Percentiles rank a stretch among this genome's conserved stretches.
These are phyloP conservation scores for Globisporangium nagaii DNA, from an alignment of 352 stramenopile species.

Conservation along the genomic window DNA sequence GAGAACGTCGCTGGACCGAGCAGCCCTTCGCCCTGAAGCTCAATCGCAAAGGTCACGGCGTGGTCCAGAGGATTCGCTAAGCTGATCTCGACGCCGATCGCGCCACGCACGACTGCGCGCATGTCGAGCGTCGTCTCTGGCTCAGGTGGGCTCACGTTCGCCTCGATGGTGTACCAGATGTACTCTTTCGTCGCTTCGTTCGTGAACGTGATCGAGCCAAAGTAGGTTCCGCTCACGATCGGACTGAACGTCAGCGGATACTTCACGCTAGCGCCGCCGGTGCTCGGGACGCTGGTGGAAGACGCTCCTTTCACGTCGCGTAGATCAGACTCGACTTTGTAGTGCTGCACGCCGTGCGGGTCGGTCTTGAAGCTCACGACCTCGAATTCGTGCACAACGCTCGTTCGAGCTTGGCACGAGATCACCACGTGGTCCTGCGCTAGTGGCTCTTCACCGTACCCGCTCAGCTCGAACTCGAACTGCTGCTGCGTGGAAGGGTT, in stretches of 20 bases:
- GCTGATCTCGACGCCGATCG: conserved; percentile 87
- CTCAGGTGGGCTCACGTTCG: conserved; percentile 64
- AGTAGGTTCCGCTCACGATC: conserved; percentile 87
- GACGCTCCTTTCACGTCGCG: conserved; percentile 76
- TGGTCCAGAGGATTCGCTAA: conserved; percentile 87
- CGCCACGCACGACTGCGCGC: conserved; percentile 67
- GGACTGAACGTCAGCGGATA: conserved; percentile 88
- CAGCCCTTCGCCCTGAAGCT: conserved; percentile 80
- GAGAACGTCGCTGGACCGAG: conserved; percentile 72
- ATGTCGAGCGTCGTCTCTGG: conserved; percentile 85
- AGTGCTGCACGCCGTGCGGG: conserved; percentile 36
- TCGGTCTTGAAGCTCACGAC: conserved; percentile 60
- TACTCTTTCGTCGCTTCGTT: conserved; percentile 74
- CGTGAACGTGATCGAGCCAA: conserved; percentile 91
- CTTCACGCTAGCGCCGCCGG: conserved; percentile 20
- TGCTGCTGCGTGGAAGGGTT: conserved; percentile 82
- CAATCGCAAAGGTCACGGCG: conserved; percentile 81
- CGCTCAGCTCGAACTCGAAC: conserved; percentile 88
- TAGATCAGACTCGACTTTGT: conserved; percentile 91
- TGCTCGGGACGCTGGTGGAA: conserved; percentile 35
- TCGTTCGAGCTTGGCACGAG: conserved; percentile 83
- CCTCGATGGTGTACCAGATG: conserved; percentile 93
- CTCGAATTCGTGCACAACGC: conserved; percentile 66
- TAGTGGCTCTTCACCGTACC: conserved; percentile 85
- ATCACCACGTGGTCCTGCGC: conserved; percentile 87